A percentile compares a stretch with the other conserved stretches of the same genome.
Conservation (phyloP, 371 early-diverging fungal genomes). For the Mucor plumbeus region DNA sequence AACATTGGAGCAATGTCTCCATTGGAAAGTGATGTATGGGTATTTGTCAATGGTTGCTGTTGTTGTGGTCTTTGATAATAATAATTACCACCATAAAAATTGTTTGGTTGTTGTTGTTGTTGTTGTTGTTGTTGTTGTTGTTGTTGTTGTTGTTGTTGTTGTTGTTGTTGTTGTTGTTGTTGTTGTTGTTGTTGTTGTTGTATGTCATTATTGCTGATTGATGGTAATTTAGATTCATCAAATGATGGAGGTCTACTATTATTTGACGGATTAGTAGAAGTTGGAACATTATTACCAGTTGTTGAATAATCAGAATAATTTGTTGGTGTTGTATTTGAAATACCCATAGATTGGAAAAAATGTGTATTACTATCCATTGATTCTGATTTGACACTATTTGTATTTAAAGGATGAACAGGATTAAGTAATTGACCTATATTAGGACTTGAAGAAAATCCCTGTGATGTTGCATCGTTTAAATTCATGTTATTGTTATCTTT, state of each 20-base stretch:
- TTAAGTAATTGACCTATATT: slow-evolving; percentile 46
- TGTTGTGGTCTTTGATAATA: slow-evolving; percentile 19
- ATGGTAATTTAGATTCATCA: slow-evolving; percentile 16
- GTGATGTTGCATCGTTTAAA: slow-evolving; percentile 11
- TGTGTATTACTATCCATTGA: slow-evolving; percentile 11
- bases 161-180: slow-evolving; percentile 1
- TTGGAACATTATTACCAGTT: background rate
- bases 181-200: slow-evolving; percentile 8
- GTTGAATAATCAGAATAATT: slow-evolving; percentile 18
- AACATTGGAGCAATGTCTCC: slow-evolving; percentile 24
- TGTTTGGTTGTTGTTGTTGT: background rate
- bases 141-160: slow-evolving; percentile 1
- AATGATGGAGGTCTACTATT: slow-evolving; percentile 5
- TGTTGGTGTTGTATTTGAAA: slow-evolving; percentile 9
- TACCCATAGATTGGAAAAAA: slow-evolving; percentile 27
- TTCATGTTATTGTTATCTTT: slow-evolving; percentile 13
- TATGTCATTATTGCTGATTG: slow-evolving; percentile 13
- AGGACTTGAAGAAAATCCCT: slow-evolving; percentile 36
- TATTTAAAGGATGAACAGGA: slow-evolving; percentile 43
- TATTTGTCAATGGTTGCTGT: slow-evolving; percentile 33
- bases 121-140: background rate
- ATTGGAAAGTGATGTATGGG: slow-evolving; percentile 25
- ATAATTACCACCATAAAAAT: slow-evolving; percentile 14
- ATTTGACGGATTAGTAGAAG: slow-evolving; percentile 1
- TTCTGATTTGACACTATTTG: slow-evolving; percentile 2